Conservation (phyloP, 2,329 filamentous ascomycete genomes). For the Penicillium sp. region DNA sequence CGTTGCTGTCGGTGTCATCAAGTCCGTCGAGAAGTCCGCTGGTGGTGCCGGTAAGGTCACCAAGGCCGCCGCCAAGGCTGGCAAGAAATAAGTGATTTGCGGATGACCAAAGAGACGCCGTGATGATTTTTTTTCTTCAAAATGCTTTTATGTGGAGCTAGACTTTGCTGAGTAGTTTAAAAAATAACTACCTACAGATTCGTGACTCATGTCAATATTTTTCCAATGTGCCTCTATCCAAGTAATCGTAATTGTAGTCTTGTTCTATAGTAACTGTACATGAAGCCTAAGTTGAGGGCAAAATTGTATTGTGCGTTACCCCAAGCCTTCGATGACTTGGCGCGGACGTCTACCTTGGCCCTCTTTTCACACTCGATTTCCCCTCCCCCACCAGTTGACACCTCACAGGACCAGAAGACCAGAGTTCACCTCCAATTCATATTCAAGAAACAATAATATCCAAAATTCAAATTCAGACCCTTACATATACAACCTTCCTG, state of each 20-base stretch:
- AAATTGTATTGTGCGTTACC: no score
- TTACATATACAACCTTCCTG: no score
- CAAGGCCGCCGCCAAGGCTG: conserved; percentile 66
- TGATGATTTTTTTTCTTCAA: conserved; percentile 28
- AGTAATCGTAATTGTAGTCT: background rate
- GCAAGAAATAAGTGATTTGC: conserved; percentile 65
- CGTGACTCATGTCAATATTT: conserved; percentile 14
- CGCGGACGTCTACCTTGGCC: no score
- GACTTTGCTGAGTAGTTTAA: conserved; percentile 25
- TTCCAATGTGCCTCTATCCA: background rate
- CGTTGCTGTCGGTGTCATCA: conserved; percentile 47
- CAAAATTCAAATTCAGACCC: no score
- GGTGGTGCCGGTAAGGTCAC: conserved; percentile 61
- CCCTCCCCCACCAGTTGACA: no score
- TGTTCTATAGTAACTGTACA: background rate
- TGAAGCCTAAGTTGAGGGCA: no score
- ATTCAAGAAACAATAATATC: no score
- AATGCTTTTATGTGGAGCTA: conserved; percentile 27
- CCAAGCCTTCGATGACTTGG: no score
- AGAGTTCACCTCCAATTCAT: no score
- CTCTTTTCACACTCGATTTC: no score
- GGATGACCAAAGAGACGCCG: conserved; percentile 24
- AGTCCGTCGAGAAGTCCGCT: conserved; percentile 71
- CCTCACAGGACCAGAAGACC: no score
- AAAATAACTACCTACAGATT: conserved; percentile 22